phyloP scores from a whole-genome alignment of 2,329 filamentous ascomycete species.

The Hypoxylon sp. region DNA sequence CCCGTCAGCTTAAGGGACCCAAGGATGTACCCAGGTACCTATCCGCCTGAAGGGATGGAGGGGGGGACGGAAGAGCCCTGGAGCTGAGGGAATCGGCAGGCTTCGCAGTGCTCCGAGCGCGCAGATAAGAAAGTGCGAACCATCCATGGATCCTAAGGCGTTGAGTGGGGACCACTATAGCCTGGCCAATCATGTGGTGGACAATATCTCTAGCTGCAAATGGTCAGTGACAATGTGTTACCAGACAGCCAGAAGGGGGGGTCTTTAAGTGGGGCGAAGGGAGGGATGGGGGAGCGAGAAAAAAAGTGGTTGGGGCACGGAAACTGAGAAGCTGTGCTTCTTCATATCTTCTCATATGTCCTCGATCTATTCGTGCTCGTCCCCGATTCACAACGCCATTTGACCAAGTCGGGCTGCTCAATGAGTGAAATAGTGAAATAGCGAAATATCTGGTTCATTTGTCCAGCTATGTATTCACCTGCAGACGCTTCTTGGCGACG shows the following conservation, averaged over 20 bases:
- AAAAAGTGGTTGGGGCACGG: constrained; percentile 3
- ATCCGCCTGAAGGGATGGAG: neutral
- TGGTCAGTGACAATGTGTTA: constrained; percentile 15
- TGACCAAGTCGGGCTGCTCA: constrained; percentile 29
- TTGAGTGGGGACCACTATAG: constrained; percentile 35
- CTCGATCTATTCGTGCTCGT: constrained; percentile 15
- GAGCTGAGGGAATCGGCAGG: constrained; percentile 43
- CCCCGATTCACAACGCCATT: neutral
- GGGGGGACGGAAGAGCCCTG: neutral
- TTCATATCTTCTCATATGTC: constrained; percentile 22
- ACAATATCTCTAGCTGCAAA: constrained; percentile 33
- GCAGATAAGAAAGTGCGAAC: constrained; percentile 44
- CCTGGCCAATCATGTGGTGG: constrained; percentile 29
- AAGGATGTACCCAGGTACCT: constrained; percentile 13
- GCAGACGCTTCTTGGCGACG: constrained; percentile 54
- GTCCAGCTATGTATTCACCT: constrained; percentile 40
- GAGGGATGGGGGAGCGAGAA: constrained; percentile 16
- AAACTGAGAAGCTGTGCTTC: neutral
- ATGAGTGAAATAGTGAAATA: constrained; percentile 8
- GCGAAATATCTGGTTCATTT: constrained; percentile 25
- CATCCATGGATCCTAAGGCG: constrained; percentile 34
- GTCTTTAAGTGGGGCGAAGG: constrained; percentile 7
- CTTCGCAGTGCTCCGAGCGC: constrained; percentile 41
- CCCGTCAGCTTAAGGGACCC: constrained; percentile 28
- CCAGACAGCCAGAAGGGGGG: neutral